These are phyloP conservation scores for Fusarium sulawesiense DNA, from an alignment of 2,329 filamentous ascomycete species.

Conservation along the genomic window DNA sequence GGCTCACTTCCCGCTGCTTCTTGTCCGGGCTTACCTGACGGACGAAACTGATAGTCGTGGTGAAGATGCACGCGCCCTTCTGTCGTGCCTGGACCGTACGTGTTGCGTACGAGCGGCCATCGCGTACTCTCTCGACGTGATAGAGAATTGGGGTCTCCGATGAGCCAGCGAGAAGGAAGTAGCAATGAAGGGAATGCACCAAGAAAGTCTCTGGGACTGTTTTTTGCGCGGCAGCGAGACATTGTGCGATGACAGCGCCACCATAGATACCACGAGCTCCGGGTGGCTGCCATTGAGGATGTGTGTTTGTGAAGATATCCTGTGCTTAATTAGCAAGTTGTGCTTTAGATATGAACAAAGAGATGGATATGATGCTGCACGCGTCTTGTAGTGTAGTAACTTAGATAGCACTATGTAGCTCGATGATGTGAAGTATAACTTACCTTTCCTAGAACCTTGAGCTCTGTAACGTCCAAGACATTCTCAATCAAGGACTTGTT, in stretches of 20 bases:
- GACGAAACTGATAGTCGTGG: conserved; percentile 91
- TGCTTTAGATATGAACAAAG: neutral
- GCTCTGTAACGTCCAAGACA: conserved; percentile 84
- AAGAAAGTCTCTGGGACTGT: conserved; percentile 85
- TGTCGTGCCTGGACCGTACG: conserved; percentile 96
- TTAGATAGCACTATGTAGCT: neutral
- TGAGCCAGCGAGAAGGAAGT: conserved; percentile 94
- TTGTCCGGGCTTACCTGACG: conserved; percentile 68
- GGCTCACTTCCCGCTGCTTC: conserved; percentile 70
- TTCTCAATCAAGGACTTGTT: conserved; percentile 87
- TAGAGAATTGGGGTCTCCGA: conserved; percentile 88
- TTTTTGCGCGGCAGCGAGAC: conserved; percentile 84
- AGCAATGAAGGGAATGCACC: conserved; percentile 98
- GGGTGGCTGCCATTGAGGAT: conserved; percentile 90
- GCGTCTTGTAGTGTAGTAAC: neutral
- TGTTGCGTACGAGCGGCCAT: conserved; percentile 89
- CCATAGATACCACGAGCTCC: conserved; percentile 95
- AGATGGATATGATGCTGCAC: neutral
- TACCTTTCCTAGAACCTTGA: conserved; percentile 80
- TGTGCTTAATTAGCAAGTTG: conserved; percentile 48
- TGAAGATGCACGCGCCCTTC: conserved; percentile 90
- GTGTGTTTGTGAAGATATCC: conserved; percentile 96
- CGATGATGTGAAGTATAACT: conserved; percentile 46
- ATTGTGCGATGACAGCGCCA: conserved; percentile 92
- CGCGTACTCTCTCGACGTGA: conserved; percentile 92